Conservation (phyloP, 176 grass and related monocot species). For the Rhipidocladum racemiflorum region DNA sequence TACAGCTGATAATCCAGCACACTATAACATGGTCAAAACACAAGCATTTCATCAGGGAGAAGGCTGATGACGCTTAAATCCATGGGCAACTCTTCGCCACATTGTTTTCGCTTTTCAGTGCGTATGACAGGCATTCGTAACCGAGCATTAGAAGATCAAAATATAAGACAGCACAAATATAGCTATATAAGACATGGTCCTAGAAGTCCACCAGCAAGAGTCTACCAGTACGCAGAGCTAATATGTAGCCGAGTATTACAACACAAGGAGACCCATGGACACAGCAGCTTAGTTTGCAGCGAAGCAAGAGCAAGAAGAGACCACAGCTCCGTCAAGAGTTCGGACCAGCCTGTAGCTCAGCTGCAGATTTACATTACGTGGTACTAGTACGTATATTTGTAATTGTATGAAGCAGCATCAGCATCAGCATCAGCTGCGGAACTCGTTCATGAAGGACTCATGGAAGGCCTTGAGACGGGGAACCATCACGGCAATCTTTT, state of each 20-base stretch:
- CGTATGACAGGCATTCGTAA: neutral
- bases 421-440: slow-evolving; percentile 9
- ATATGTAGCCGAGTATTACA: neutral
- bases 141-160: neutral
- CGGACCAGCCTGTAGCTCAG: neutral
- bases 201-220: neutral
- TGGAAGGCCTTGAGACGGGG: slow-evolving; percentile 55
- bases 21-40: neutral
- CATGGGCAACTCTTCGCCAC: neutral
- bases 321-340: neutral
- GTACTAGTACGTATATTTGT: neutral
- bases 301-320: neutral
- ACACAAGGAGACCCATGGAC: neutral
- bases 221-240: neutral
- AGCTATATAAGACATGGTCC: neutral
- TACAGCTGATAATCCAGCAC: neutral
- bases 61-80: neutral
- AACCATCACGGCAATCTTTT: slow-evolving; percentile 49
- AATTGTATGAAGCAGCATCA: neutral
- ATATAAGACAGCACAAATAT: neutral
- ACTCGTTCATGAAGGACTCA: slow-evolving; percentile 69
- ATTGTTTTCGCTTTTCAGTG: neutral
- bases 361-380: neutral
- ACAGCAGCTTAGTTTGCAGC: neutral
- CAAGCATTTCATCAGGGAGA: neutral